Percentiles rank a stretch among this genome's conserved stretches.
Evolutionary conservation across 306 rosid genomes (phyloP).

Genomic region (Astragalus membranaceus): DNA sequence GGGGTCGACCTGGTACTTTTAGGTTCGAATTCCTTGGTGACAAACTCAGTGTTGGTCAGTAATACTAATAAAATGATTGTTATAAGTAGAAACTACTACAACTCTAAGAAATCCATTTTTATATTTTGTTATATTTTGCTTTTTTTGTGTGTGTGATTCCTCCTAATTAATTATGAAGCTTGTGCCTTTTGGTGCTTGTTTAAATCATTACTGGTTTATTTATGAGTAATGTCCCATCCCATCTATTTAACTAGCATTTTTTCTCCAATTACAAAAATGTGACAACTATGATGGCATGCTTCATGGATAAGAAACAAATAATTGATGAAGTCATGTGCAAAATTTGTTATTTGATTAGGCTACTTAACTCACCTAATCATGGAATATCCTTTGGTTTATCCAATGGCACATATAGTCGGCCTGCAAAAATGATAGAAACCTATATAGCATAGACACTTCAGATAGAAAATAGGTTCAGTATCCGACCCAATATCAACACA

Average conservation of each 20-base stretch:
- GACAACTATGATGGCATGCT: conserved; percentile 10
- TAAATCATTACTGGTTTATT: no score
- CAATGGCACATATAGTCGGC: background rate
- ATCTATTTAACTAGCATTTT: no score
- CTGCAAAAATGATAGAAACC: no score
- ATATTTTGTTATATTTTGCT: conserved; percentile 28
- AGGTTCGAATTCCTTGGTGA: no score
- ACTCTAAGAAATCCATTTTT: conserved; percentile 26
- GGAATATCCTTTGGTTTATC: conserved; percentile 18
- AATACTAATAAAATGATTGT: background rate
- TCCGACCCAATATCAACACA: no score
- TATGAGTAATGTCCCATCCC: no score
- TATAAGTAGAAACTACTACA: conserved; percentile 25
- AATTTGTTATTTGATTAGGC: background rate
- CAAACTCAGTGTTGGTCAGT: no score
- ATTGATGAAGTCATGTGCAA: background rate
- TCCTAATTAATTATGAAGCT: conserved; percentile 8
- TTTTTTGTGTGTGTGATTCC: conserved; percentile 7
- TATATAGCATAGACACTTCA: no score
- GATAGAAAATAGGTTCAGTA: no score
- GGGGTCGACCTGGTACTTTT: no score
- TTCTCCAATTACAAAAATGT: conserved; percentile 15
- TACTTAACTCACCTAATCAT: conserved; percentile 18
- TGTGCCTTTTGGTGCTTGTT: conserved; percentile 21
- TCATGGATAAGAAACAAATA: conserved; percentile 24